Evolutionary conservation across 768 basidiomycete species (phyloP).

Genomic region (Chalciporus piperatus): DNA sequence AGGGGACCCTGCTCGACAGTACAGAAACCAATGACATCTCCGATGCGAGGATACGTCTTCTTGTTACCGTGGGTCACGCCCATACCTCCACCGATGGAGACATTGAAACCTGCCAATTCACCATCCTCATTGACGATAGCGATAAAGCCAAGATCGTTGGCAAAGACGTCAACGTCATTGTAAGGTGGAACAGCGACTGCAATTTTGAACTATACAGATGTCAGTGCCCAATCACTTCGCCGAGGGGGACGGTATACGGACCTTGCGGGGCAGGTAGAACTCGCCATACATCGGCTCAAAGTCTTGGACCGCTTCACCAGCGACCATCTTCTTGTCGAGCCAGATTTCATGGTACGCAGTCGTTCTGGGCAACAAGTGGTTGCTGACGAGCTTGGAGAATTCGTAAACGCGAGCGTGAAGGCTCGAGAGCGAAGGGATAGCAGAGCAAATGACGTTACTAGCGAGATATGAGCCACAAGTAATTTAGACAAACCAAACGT

Average conservation of each 20-base stretch:
- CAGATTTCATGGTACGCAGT: slow-evolving; percentile 98
- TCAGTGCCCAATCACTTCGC: not conserved
- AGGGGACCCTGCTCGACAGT: slow-evolving; percentile 79
- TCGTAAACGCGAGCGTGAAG: slow-evolving; percentile 81
- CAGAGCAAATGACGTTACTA: slow-evolving; percentile 89
- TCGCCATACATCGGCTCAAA: slow-evolving; percentile 97
- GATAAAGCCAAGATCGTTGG: slow-evolving; percentile 96
- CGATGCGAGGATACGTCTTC: slow-evolving; percentile 94
- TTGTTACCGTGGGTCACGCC: slow-evolving; percentile 99
- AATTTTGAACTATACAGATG: slow-evolving; percentile 78
- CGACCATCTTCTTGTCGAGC: slow-evolving; percentile 96
- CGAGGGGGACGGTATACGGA: slow-evolving; percentile 30
- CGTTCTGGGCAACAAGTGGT: slow-evolving; percentile 84
- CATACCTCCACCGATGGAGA: slow-evolving; percentile 95
- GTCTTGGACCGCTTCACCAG: slow-evolving; percentile 90
- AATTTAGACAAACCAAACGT: not conserved
- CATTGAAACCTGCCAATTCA: slow-evolving; percentile 89
- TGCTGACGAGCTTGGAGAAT: slow-evolving; percentile 81
- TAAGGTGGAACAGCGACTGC: slow-evolving; percentile 95
- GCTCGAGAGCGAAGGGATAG: slow-evolving; percentile 86
- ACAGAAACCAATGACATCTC: slow-evolving; percentile 89
- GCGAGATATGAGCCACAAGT: slow-evolving; percentile 6
- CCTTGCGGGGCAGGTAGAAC: slow-evolving; percentile 95
- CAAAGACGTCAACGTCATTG: slow-evolving; percentile 94
- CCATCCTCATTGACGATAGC: slow-evolving; percentile 80